Base-by-base conservation (phyloP, 441 rosid genomes). In the Geranium incanum region DNA sequence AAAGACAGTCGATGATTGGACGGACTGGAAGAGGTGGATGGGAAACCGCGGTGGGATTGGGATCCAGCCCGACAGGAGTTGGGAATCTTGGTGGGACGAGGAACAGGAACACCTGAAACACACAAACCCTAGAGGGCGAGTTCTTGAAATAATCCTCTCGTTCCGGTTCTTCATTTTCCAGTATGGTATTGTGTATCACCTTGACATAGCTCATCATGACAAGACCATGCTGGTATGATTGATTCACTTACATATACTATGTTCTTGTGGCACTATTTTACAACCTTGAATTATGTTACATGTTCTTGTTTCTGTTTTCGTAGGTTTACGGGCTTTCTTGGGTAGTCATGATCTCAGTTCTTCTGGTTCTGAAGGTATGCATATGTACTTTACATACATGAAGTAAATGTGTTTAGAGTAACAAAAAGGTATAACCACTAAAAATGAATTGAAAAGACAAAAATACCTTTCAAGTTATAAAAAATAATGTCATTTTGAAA, bases 21-120 rank as follows among this genome's bases (percentile, higher is more conserved):
- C 92, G 38, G 97, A 95, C 76, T 95, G 99, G 99, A 95, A 91
- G 79, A 80, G 97, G 63, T 92, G 99, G 99, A 89, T 95, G 88
- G 90, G 94, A 9, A 88, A 92, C 81, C 89, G 90, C 0, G 98
- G 99, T 68, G 96, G 98, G 70, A 95, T 95, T 12, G 99, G 99
- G 19, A 95, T 92, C 38, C 86, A 79, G 0, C 67, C 77, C 9
- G 86, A 88, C 15, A 86, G 79, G 78, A 92, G 99, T 79, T 95
- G 99, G 98, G 98, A 91, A 77, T 95, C 95, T 0, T 95, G 99
- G 99, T 93, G 98, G 99, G 92, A 86, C 37, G 82, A 70, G 55
- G 99, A 95, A 78, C 98, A 88, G 63, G 93, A 86, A 70, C 98
- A 93, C 79, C 87, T 95, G 48, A 89, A 67, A 78, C 18, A 82